These are phyloP conservation scores for Iris macrosiphon DNA, from an alignment of 106 monocot species.

Conservation along the genomic window DNA sequence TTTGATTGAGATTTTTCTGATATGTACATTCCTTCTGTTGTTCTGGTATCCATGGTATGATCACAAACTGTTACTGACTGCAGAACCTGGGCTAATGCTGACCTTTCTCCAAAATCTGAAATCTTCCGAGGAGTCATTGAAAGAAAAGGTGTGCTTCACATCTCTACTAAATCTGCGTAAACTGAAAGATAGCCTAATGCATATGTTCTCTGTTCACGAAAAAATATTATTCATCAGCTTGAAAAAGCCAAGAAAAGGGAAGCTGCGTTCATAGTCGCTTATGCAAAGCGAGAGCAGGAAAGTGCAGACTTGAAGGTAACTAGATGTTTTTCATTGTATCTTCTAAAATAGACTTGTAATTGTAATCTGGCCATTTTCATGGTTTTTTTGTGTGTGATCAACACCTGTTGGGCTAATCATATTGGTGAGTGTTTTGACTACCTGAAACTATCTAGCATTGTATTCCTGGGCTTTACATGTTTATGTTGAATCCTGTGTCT, in stretches of 20 bases:
- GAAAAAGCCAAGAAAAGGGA: conserved; percentile 99
- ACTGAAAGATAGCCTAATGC: background rate
- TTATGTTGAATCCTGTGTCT: too few relatives aligned
- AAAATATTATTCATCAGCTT: conserved; percentile 55
- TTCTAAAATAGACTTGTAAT: background rate
- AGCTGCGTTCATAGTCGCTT: conserved; percentile 91
- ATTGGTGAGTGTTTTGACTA: conserved; percentile 2
- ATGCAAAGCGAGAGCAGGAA: conserved; percentile 95
- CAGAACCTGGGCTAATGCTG: conserved; percentile 66
- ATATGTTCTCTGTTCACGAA: too few relatives aligned
- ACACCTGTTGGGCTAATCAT: background rate
- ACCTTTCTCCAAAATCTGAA: conserved; percentile 69
- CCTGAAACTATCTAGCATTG: too few relatives aligned
- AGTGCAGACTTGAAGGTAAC: conserved; percentile 96
- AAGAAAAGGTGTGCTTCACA: conserved; percentile 65
- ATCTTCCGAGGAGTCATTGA: conserved; percentile 86
- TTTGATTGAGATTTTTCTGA: too few relatives aligned
- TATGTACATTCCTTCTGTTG: too few relatives aligned
- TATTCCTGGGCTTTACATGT: too few relatives aligned
- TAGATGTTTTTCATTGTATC: background rate
- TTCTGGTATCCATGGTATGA: too few relatives aligned
- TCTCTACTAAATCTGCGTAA: background rate
- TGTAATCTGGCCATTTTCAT: background rate
- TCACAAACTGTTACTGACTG: background rate
- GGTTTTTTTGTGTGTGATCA: background rate